Evolutionary conservation across 2,329 filamentous ascomycete species (phyloP), one percentile per base, ranked within the genome.

Genomic region (Hypoxylon sp.): DNA sequence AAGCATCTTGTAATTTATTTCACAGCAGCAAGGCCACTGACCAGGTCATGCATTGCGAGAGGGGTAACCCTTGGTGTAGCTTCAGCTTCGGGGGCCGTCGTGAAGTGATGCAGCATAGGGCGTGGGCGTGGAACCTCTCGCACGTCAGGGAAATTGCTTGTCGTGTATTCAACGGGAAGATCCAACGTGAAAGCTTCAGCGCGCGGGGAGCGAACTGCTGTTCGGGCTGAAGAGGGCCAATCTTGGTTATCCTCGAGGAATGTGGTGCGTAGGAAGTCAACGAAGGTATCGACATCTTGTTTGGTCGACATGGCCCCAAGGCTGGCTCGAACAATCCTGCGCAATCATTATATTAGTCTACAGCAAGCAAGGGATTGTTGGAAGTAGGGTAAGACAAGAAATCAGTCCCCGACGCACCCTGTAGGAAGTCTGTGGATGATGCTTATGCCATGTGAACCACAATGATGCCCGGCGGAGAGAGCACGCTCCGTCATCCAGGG

Each of bases 241-340:
- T 70, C 70, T 27, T 64, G 68, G 30, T 66, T 56, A 27, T 62
- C 59, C 55, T 77, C 73, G 34, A 79, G 67, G 48, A 81, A 83
- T 1, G 75, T 75, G n/a, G 76, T 70, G 3, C 75, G 77, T 9
- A 86, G 70, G 61, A 87, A 87, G 2, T 75, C 65, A 6, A 86
- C 53, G 37, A 87, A 82, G 0, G 74, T 73, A 19, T 86, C 81
- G 12, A 89, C 81, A 66, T 90, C 88, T 2, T 78, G 75, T 19
- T 81, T 74, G 1, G 85, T 88, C 65, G 84, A 88, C 85, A 88
- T 88, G 11, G 87, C 87, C 0, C 88, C 88, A 1, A 90, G 78
- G 63, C 86, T 88, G 5, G 84, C 85, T 19, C 88, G 81, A 5
- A 89, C 85, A 45, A 90, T 86, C 0, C 88, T 84, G 65, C 11